Conservation (phyloP, 2,329 filamentous ascomycete species). For the Fusarium sublunatum region DNA sequence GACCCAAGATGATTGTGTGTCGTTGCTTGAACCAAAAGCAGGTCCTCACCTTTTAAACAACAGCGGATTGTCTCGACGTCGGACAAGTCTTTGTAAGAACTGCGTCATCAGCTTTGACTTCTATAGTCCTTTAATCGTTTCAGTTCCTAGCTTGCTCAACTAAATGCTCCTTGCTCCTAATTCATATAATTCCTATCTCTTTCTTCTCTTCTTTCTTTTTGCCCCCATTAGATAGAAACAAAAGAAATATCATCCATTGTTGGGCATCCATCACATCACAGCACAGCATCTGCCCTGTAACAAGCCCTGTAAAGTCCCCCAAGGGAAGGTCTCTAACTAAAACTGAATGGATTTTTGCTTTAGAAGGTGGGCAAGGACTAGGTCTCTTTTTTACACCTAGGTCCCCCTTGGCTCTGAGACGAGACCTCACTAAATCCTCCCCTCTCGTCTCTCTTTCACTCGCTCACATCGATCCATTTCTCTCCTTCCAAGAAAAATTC, state of each 20-base stretch:
- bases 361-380: conserved; percentile 13
- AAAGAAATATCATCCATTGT: conserved; percentile 26
- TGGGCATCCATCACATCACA: not conserved
- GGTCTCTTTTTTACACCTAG: conserved; percentile 25
- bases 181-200: conserved; percentile 22
- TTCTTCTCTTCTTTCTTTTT: conserved; percentile 9
- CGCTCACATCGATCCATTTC: not conserved
- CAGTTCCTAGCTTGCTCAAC: not conserved
- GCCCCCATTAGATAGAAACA: conserved; percentile 22
- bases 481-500: conserved; percentile 15
- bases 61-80: not conserved
- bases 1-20: not conserved
- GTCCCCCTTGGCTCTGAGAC: conserved; percentile 28
- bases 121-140: not conserved
- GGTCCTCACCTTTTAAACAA: not conserved
- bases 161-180: not conserved
- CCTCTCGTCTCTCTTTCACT: conserved; percentile 16
- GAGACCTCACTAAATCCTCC: not conserved
- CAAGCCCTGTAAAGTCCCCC: conserved; percentile 24
- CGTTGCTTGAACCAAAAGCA: not conserved
- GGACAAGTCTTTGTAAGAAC: conserved; percentile 10
- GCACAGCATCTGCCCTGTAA: conserved; percentile 2
- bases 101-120: conserved; percentile 16
- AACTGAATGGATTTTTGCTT: conserved; percentile 3
- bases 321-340: not conserved